phyloP scores from a whole-genome alignment of 1,284 basidiomycete genomes.

The Cryptococcus amylolentus region DNA sequence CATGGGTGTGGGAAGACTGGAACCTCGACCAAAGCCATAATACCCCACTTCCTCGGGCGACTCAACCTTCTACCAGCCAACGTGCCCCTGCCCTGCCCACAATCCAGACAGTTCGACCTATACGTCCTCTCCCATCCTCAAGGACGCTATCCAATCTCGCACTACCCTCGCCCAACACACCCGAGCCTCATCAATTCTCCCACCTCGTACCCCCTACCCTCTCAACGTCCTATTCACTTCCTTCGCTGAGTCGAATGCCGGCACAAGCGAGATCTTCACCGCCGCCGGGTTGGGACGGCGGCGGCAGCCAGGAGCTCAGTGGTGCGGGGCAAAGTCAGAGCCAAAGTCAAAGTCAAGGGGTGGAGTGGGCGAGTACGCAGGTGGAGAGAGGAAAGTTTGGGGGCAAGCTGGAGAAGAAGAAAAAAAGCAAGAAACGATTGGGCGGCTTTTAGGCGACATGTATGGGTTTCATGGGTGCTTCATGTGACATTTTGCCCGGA shows the following conservation, averaged over 20 bases:
- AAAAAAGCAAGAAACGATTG: conserved; percentile 34
- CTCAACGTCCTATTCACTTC: background rate
- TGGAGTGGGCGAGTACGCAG: conserved; percentile 25
- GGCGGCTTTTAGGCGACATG: conserved; percentile 33
- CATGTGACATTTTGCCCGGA: too few relatives aligned
- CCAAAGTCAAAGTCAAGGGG: conserved; percentile 6
- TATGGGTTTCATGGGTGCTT: too few relatives aligned
- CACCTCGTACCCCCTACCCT: conserved; percentile 1
- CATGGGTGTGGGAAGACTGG: conserved; percentile 30
- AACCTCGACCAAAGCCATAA: too few relatives aligned
- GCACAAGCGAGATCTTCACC: conserved; percentile 8
- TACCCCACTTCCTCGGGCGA: too few relatives aligned
- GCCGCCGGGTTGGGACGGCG: conserved; percentile 1
- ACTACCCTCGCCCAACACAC: background rate
- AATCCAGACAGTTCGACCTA: background rate
- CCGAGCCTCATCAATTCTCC: background rate
- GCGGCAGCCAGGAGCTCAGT: background rate
- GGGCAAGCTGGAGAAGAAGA: conserved; percentile 18
- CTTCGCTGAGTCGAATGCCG: background rate
- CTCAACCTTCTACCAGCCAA: too few relatives aligned
- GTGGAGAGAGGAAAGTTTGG: conserved; percentile 34
- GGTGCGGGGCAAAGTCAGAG: background rate
- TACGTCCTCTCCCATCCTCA: background rate
- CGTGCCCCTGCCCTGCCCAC: too few relatives aligned
- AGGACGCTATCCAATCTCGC: background rate